Evolutionary conservation across 345 rosid genomes (phyloP), one percentile per base, ranked within the genome.

Genomic region (Aurinia saxatilis): DNA sequence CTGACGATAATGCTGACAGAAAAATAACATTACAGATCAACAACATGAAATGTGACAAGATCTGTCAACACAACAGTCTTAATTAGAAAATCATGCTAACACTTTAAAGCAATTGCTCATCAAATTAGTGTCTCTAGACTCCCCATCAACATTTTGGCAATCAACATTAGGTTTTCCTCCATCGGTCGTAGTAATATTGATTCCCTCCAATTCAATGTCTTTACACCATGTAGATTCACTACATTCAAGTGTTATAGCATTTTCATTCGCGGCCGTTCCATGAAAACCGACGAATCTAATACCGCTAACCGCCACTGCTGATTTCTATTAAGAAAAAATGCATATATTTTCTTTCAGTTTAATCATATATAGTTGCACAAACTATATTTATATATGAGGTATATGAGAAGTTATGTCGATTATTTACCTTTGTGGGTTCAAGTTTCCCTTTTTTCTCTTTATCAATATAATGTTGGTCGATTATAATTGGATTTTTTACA

Each of bases 401-500:
- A 31, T 7, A 18, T 10, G 13, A 9, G 15, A 17, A 2, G 5
- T 10, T 44, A 34, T n/a, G 12, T n/a, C n/a, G 27, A 2, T 14
- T 14, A 11, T 12, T 23, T 48, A 63, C 73, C 53, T 9, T 2
- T 11, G 4, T 15, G 6, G 1, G n/a, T n/a, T n/a, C n/a, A n/a
- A n/a, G n/a, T n/a, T n/a, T n/a, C n/a, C n/a, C 11, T 25, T 9
- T 8, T 1, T 38, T 8, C 67, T 5, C 37, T 60, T 35, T 69
- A 12, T 70, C 36, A 11, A 42, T 5, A 62, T 69, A 69, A 0
- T 61, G 9, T 21, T 69, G 73, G 31, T 69, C 57, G 7, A 69
- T 69, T 37, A 69, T 54, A 37, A 69, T 69, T 27, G 68, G 68
- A 48, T 69, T 69, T 36, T 54, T 39, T 30, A 68, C 34, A 10